Evolutionary conservation across 2,329 filamentous ascomycete genomes (phyloP).

Genomic region (Penicillium sp.): DNA sequence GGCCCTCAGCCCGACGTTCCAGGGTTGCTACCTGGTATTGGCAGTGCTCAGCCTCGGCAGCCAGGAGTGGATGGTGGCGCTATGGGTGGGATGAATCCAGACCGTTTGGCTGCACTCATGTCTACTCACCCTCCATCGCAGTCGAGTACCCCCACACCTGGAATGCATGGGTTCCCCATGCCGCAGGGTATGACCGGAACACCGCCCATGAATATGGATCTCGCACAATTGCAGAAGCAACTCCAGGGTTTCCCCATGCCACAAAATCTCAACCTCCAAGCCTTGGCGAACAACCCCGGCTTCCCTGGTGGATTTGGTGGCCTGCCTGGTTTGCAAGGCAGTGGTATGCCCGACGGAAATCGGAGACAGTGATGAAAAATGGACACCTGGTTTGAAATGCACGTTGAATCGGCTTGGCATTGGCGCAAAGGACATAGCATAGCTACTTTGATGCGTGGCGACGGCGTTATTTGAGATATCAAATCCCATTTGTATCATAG

Average conservation of each 20-base stretch:
- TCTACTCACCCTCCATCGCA: constrained; percentile 46
- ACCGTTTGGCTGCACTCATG: constrained; percentile 43
- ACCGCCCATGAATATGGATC: constrained; percentile 43
- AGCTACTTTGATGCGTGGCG: constrained; percentile 8
- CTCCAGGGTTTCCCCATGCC: constrained; percentile 39
- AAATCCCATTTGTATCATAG: constrained; percentile 19
- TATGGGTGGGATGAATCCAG: constrained; percentile 51
- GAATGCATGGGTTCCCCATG: constrained; percentile 39
- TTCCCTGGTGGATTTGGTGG: constrained; percentile 33
- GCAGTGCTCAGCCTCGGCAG: constrained; percentile 42
- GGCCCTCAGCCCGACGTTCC: constrained; percentile 44
- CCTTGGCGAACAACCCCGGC: constrained; percentile 38
- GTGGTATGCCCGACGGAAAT: constrained; percentile 45
- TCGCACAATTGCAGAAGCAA: constrained; percentile 40
- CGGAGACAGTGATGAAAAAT: constrained; percentile 50
- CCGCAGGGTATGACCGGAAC: constrained; percentile 50
- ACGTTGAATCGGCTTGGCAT: constrained; percentile 13
- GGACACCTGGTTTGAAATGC: constrained; percentile 2
- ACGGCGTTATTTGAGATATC: constrained; percentile 18
- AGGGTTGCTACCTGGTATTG: constrained; percentile 48
- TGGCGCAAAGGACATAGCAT: constrained; percentile 22
- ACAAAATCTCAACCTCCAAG: constrained; percentile 37
- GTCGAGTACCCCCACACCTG: constrained; percentile 29
- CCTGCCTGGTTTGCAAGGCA: constrained; percentile 36
- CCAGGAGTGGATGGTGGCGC: constrained; percentile 30